These are phyloP conservation scores for Mycocentrospora acerina DNA, from an alignment of 2,329 filamentous ascomycete genomes.

Conservation along the genomic window DNA sequence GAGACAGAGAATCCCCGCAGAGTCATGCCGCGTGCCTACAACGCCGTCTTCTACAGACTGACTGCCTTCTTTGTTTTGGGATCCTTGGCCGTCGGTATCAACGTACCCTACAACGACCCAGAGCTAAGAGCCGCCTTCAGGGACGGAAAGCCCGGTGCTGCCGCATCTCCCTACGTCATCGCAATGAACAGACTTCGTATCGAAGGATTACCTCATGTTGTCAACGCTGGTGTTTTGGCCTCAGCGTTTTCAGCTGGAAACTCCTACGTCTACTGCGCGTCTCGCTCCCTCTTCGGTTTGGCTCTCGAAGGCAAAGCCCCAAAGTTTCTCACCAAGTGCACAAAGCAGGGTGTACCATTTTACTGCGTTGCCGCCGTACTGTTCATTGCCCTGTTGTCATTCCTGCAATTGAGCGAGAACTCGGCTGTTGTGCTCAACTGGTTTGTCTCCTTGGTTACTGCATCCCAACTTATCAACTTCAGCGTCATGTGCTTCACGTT, in stretches of 20 bases:
- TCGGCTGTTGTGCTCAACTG: slow-evolving; percentile 70
- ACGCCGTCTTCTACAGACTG: slow-evolving; percentile 76
- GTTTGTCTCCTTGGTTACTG: slow-evolving; percentile 73
- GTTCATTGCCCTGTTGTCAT: slow-evolving; percentile 68
- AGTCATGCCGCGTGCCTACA: slow-evolving; percentile 70
- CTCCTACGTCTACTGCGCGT: slow-evolving; percentile 58
- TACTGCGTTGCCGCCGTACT: slow-evolving; percentile 71
- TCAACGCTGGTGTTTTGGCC: slow-evolving; percentile 60
- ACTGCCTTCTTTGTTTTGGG: slow-evolving; percentile 76
- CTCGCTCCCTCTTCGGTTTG: slow-evolving; percentile 56
- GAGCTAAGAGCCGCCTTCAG: slow-evolving; percentile 63
- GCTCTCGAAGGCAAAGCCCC: slow-evolving; percentile 58
- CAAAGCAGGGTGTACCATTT: slow-evolving; percentile 69
- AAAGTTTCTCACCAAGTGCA: slow-evolving; percentile 55
- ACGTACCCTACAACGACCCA: slow-evolving; percentile 68
- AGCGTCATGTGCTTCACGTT: slow-evolving; percentile 67
- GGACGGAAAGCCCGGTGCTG: slow-evolving; percentile 63
- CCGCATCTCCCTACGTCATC: slow-evolving; percentile 65
- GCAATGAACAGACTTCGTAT: slow-evolving; percentile 59
- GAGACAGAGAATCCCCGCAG: slow-evolving; percentile 50
- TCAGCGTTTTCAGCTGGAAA: slow-evolving; percentile 59
- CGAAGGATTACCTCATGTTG: slow-evolving; percentile 57
- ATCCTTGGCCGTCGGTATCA: slow-evolving; percentile 68
- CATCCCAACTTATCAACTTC: slow-evolving; percentile 59
- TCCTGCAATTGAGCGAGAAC: slow-evolving; percentile 70